Percentiles rank a stretch among this genome's conserved stretches.
phyloP scores from a whole-genome alignment of 495 filamentous ascomycete species.

The Trichoderma gamsii region DNA sequence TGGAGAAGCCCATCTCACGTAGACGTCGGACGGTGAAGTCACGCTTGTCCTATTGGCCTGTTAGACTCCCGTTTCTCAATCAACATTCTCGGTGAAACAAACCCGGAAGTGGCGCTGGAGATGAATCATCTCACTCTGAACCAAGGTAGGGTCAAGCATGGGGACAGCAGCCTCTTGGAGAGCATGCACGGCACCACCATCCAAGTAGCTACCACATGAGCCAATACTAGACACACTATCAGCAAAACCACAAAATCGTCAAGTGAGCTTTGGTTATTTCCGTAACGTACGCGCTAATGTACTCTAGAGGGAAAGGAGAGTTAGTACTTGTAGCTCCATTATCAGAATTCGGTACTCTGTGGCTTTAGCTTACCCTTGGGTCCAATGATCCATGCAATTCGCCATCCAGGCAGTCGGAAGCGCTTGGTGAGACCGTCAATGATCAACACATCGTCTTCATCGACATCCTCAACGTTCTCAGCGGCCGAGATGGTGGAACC shows the following conservation, averaged over 20 bases:
- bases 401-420: slow-evolving; percentile 93
- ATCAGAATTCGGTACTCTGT: background rate
- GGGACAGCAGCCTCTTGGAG: slow-evolving; percentile 92
- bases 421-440: slow-evolving; percentile 96
- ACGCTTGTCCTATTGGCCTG: slow-evolving; percentile 55
- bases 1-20: slow-evolving; percentile 73
- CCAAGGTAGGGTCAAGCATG: slow-evolving; percentile 80
- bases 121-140: slow-evolving; percentile 80
- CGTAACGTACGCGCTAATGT: slow-evolving; percentile 66
- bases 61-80: background rate
- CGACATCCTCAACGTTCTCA: slow-evolving; percentile 69
- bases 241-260: slow-evolving; percentile 15
- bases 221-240: slow-evolving; percentile 51
- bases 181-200: slow-evolving; percentile 88
- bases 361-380: slow-evolving; percentile 51
- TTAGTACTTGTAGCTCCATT: background rate
- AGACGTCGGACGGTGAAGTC: slow-evolving; percentile 81
- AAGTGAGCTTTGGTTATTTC: background rate
- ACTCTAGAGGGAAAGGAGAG: slow-evolving; percentile 46
- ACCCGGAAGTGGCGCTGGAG: slow-evolving; percentile 77
- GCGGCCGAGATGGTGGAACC: slow-evolving; percentile 82
- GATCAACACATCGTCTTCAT: slow-evolving; percentile 71
- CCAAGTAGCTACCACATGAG: slow-evolving; percentile 89
- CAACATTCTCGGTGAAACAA: slow-evolving; percentile 4
- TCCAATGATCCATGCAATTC: slow-evolving; percentile 91